Base-by-base conservation (phyloP, 2,329 filamentous ascomycete genomes). In the Xylaria sp. region DNA sequence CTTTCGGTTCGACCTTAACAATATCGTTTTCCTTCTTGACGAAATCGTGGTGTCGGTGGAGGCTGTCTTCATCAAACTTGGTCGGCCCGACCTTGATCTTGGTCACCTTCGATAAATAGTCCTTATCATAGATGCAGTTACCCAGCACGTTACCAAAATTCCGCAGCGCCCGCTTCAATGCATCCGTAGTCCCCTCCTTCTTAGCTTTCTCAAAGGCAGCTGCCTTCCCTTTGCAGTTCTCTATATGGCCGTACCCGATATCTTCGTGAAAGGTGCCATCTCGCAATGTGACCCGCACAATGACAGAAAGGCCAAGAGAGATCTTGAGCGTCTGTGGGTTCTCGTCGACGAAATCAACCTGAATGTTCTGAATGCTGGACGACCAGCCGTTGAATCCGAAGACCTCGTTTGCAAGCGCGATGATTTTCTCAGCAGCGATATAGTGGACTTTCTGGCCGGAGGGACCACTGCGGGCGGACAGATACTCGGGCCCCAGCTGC, bases 191-290 rank as follows among this genome's bases (percentile, higher is more conserved):
- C 7, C 92, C 96, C 79, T 98, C 93, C 76, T 99, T 99, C 81
- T 98, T 99, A 1, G 95, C 93, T 78, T 99, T 99, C 75, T 99
- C 95, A 72, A 98, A 99, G 0, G 94, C 95, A 53, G 91, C 90
- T 3, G 93, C 94, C 79, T 99, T 99, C 58, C 92, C 91, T 77
- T 94, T 96, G 76, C 90, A 92, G 72, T 99, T 99, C 76, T 98
- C 94, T 69, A 96, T 96, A 68, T 95, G 91, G 7, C 95, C 95
- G 72, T 99, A 99, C 27, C 95, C 95, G 64, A 98, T 90, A 73
- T 99, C 95, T 84, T 99, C 95, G 74, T 98, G 95, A 74, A 88
- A 98, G n/a, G 94, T 95, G 47, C 95, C 95, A 77, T 98, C 94
- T 65, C 89, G 90, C 55, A 99, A 79, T 1, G 93, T 97, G 33